Evolutionary conservation across 352 stramenopile genomes (phyloP).

Genomic region (Phytophthora aleatoria): DNA sequence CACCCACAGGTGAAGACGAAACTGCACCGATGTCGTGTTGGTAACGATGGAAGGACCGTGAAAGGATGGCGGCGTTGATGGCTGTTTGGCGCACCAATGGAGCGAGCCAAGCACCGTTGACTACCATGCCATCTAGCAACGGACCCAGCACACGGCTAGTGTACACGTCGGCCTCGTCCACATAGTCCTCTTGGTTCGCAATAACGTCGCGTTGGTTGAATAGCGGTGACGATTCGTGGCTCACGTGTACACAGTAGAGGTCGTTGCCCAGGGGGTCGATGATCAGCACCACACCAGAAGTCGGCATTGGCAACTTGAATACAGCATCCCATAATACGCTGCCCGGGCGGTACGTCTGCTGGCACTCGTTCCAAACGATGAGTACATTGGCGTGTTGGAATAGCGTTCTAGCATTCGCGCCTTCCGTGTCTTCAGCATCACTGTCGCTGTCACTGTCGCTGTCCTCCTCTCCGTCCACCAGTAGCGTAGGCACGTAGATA

Average conservation of each 20-base stretch:
- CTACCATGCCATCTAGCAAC: constrained; percentile 83
- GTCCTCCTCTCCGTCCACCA: constrained; percentile 42
- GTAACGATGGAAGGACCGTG: constrained; percentile 72
- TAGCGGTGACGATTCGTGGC: constrained; percentile 77
- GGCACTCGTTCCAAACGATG: constrained; percentile 89
- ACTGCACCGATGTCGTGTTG: constrained; percentile 77
- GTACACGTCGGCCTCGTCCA: constrained; percentile 83
- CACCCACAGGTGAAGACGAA: constrained; percentile 60
- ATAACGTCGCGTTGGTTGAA: constrained; percentile 79
- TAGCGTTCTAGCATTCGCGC: constrained; percentile 38
- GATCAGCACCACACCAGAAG: constrained; percentile 77
- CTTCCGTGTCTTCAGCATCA: constrained; percentile 35
- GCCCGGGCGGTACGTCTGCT: constrained; percentile 82
- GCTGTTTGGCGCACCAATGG: constrained; percentile 84
- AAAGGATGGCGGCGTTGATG: constrained; percentile 79
- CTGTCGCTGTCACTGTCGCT: constrained; percentile 43
- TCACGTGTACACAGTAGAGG: constrained; percentile 85
- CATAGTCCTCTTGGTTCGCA: constrained; percentile 75
- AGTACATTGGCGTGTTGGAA: constrained; percentile 76
- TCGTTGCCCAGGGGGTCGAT: constrained; percentile 87
- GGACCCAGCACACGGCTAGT: constrained; percentile 82
- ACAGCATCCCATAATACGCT: constrained; percentile 80
- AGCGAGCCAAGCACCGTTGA: constrained; percentile 81
- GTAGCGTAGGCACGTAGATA: constrained; percentile 83
- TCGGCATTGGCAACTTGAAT: constrained; percentile 78